phyloP scores from a whole-genome alignment of 225 moss, liverwort and hornwort species.

The Physcomitrium patens region DNA sequence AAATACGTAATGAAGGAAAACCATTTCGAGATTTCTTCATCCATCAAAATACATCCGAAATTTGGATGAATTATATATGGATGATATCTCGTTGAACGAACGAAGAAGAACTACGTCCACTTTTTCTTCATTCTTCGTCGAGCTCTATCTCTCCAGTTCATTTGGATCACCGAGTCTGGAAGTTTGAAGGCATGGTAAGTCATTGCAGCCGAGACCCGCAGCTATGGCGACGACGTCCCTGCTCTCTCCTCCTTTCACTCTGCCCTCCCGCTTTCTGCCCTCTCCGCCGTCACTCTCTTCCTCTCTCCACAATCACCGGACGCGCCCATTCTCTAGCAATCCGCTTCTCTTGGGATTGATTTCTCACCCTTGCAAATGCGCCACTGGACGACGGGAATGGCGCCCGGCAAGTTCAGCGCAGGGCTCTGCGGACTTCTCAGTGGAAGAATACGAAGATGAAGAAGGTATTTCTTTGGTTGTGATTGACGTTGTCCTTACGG shows the following conservation, averaged over 20 bases:
- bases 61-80: too few relatives aligned
- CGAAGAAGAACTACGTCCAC: not conserved
- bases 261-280: too few relatives aligned
- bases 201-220: not conserved
- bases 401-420: conserved; percentile 29
- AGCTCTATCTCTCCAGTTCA: conserved; percentile 27
- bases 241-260: conserved; percentile 11
- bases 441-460: conserved; percentile 50
- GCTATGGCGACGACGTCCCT: conserved; percentile 52
- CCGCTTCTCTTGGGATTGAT: not conserved
- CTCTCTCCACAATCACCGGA: not conserved
- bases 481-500: too few relatives aligned
- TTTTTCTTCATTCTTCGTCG: conserved; percentile 13
- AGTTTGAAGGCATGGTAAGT: not conserved
- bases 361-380: conserved; percentile 19
- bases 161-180: not conserved
- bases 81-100: too few relatives aligned
- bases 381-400: conserved; percentile 21
- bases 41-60: too few relatives aligned
- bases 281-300: not conserved
- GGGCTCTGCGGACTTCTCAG: conserved; percentile 41
- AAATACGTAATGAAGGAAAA: not conserved
- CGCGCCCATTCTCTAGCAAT: not conserved
- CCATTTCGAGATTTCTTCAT: not conserved
- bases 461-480: conserved; percentile 25